Base-by-base conservation (phyloP, 345 rosid genomes). In the Ricinus communis region DNA sequence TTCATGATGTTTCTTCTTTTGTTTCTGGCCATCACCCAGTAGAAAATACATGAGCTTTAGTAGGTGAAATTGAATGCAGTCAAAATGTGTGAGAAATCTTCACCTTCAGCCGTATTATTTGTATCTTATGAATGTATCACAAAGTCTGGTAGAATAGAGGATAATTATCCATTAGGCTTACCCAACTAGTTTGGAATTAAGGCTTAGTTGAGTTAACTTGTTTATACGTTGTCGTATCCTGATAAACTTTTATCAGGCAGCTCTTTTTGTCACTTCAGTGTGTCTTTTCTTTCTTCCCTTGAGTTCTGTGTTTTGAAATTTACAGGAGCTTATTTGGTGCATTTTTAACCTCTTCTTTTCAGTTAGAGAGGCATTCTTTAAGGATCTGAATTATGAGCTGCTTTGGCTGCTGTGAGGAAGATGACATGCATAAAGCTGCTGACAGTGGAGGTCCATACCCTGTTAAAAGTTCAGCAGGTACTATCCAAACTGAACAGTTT, bases 371-470 rank as follows among this genome's bases (percentile, higher is more conserved):
- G 33, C 12, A 51, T 72, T 66, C 46, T 60, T n/a, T 50, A 43
- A 63, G 30, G 51, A 69, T 60, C 77, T 73, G 77, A 84, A 76
- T 61, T 74, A 95, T 95, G 97, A 76, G 97, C 66, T 92, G 97
- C 79, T 92, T 95, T 58, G 65, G 90, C 57, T 90, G 99, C 75
- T 95, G 97, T 51, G 85, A 72, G 55, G 97, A 88, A 49, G 97
- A 87, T 79, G 93, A 86, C 67, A 67, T 78, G 77, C 87, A 83
- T 54, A 90, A 83, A 84, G 73, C 85, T 72, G 79, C 97, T 59
- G 93, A 95, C 53, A 76, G 59, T 79, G 92, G 91, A 66, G 91
- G 88, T 38, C 85, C 82, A 1, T 77, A 90, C 71, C 57, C 81
- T 58, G 79, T 78, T 24, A 90, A 88, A 82, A 84, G 67, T 67